Percentiles rank a stretch among this genome's conserved stretches.
phyloP scores from a whole-genome alignment of 306 rosid species.

The Begonia fuchsioides region DNA sequence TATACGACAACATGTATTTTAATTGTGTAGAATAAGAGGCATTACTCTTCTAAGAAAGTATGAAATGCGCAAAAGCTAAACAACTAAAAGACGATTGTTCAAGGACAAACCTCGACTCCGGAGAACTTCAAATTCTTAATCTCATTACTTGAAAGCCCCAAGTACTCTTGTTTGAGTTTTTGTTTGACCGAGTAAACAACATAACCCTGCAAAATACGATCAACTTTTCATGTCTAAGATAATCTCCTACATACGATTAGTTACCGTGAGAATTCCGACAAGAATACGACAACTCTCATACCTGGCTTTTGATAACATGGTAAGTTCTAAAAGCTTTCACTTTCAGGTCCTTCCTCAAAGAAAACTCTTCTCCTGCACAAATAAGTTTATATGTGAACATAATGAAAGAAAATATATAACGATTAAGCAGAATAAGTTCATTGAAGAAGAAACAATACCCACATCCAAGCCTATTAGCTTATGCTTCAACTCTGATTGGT shows the following conservation, averaged over 20 bases:
- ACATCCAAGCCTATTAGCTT: slow-evolving; percentile 72
- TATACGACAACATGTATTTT: no score
- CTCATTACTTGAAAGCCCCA: slow-evolving; percentile 45
- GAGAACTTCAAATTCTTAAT: slow-evolving; percentile 59
- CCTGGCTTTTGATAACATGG: slow-evolving; percentile 88
- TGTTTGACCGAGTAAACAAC: slow-evolving; percentile 54
- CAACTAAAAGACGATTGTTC: no score
- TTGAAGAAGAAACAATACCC: slow-evolving; percentile 35
- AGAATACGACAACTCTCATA: slow-evolving; percentile 10
- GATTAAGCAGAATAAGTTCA: neutral
- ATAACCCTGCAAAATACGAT: slow-evolving; percentile 47
- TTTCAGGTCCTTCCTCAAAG: slow-evolving; percentile 59
- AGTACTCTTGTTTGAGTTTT: slow-evolving; percentile 58
- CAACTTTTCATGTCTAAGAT: neutral
- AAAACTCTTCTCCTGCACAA: slow-evolving; percentile 64
- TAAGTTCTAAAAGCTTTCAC: slow-evolving; percentile 78
- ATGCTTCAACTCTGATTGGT: slow-evolving; percentile 71
- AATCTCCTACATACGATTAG: neutral
- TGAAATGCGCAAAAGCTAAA: no score
- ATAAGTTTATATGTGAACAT: slow-evolving; percentile 3
- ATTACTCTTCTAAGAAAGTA: no score
- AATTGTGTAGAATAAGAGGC: no score
- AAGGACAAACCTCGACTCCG: slow-evolving; percentile 70
- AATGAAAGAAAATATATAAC: slow-evolving; percentile 1
- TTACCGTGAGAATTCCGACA: slow-evolving; percentile 9